These are phyloP conservation scores for Sphaerulina vaccinii DNA, from an alignment of 2,329 filamentous ascomycete genomes.

Conservation along the genomic window DNA sequence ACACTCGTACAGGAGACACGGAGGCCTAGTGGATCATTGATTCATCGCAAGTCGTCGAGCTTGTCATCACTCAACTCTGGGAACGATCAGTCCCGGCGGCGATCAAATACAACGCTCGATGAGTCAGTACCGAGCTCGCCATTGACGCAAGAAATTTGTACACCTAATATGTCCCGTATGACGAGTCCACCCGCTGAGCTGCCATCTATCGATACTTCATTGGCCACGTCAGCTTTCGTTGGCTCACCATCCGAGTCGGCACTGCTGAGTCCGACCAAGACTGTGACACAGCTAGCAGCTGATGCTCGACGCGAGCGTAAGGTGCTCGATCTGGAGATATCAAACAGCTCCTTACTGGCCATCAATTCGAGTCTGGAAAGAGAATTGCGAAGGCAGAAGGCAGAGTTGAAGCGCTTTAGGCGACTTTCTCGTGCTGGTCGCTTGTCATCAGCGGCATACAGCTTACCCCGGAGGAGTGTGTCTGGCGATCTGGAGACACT, in stretches of 20 bases:
- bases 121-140: constrained; percentile 22
- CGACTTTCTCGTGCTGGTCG: constrained; percentile 80
- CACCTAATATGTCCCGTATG: constrained; percentile 16
- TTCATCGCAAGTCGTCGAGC: constrained; percentile 39
- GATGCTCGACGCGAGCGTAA: constrained; percentile 90
- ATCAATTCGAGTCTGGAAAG: constrained; percentile 93
- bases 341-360: constrained; percentile 88
- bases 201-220: constrained; percentile 32
- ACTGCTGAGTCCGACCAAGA: constrained; percentile 42
- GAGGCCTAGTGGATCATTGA: constrained; percentile 14
- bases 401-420: constrained; percentile 80
- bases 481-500: constrained; percentile 33
- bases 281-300: constrained; percentile 73
- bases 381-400: constrained; percentile 85
- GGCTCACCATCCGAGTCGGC: constrained; percentile 23
- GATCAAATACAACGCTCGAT: constrained; percentile 32
- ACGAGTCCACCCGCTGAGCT: constrained; percentile 23
- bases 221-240: constrained; percentile 19
- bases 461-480: constrained; percentile 40
- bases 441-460: constrained; percentile 56
- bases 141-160: constrained; percentile 21
- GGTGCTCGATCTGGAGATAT: constrained; percentile 93
- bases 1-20: constrained; percentile 12
- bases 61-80: constrained; percentile 48
- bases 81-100: constrained; percentile 34